phyloP scores from a whole-genome alignment of 345 rosid genomes.

The Mercurialis annua region DNA sequence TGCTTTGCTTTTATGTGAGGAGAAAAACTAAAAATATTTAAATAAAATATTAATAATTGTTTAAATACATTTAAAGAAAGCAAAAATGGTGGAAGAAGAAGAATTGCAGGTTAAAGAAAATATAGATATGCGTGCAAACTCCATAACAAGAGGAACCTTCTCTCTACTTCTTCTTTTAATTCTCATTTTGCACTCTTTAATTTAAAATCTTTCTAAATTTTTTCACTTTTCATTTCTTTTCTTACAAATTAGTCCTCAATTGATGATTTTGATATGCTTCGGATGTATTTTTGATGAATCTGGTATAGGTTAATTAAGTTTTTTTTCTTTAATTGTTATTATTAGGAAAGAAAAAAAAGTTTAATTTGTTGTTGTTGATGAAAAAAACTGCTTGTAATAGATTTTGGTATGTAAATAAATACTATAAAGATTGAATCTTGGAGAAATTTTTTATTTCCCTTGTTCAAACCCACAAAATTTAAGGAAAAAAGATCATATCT shows the following conservation, averaged over 20 bases:
- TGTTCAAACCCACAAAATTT: too few relatives aligned
- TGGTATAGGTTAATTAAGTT: slow-evolving; percentile 30
- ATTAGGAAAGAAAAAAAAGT: background rate
- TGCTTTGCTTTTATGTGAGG: slow-evolving; percentile 10
- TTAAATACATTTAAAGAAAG: slow-evolving; percentile 7
- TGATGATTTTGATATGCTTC: slow-evolving; percentile 26
- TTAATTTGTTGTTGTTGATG: slow-evolving; percentile 1
- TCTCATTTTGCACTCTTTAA: slow-evolving; percentile 60
- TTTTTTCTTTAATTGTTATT: background rate
- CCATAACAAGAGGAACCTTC: slow-evolving; percentile 56
- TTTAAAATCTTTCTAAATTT: slow-evolving; percentile 28
- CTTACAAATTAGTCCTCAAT: too few relatives aligned
- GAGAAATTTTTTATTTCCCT: background rate
- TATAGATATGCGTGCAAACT: slow-evolving; percentile 59
- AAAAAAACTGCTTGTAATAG: background rate
- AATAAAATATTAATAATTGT: background rate
- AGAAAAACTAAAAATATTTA: background rate
- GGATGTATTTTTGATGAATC: slow-evolving; percentile 43
- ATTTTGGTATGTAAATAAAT: slow-evolving; percentile 45
- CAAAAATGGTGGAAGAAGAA: slow-evolving; percentile 15
- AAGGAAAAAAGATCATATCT: slow-evolving; percentile 14
- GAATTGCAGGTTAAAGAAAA: slow-evolving; percentile 5
- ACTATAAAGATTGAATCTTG: slow-evolving; percentile 22
- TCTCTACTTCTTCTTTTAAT: slow-evolving; percentile 61
- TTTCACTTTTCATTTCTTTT: background rate